Evolutionary conservation across 1,284 basidiomycete species (phyloP).

Genomic region (Leccinum subspadiceum): DNA sequence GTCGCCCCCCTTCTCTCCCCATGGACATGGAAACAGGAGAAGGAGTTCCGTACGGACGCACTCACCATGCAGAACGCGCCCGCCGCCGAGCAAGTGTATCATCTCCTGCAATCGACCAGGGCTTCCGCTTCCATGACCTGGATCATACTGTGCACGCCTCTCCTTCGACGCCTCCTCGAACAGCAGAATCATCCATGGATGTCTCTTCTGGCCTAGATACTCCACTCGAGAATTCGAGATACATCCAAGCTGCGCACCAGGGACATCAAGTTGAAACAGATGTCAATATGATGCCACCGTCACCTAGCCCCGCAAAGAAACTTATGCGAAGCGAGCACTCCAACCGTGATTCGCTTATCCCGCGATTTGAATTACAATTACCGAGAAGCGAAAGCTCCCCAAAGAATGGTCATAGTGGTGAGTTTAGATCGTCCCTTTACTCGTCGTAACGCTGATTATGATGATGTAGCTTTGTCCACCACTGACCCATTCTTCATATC

Average conservation of each 20-base stretch:
- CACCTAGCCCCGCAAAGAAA: constrained; percentile 56
- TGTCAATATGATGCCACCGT: constrained; percentile 54
- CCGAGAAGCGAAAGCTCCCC: constrained; percentile 24
- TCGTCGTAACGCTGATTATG: neutral
- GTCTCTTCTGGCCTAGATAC: constrained; percentile 32
- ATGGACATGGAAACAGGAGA: constrained; percentile 57
- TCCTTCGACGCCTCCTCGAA: constrained; percentile 25
- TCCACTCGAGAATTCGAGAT: constrained; percentile 49
- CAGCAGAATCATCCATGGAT: constrained; percentile 18
- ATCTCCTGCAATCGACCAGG: constrained; percentile 25
- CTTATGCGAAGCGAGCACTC: constrained; percentile 13
- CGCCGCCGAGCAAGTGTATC: constrained; percentile 30
- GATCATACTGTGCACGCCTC: constrained; percentile 6
- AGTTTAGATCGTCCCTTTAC: constrained; percentile 3
- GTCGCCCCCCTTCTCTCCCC: constrained; percentile 30
- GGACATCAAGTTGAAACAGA: constrained; percentile 44
- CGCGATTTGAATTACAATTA: constrained; percentile 37
- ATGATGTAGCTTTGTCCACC: constrained; percentile 11
- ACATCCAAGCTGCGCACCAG: constrained; percentile 42
- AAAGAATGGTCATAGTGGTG: constrained; percentile 14
- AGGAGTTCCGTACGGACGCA: constrained; percentile 66
- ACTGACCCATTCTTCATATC: constrained; percentile 27
- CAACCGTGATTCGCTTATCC: constrained; percentile 38
- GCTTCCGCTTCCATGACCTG: constrained; percentile 19
- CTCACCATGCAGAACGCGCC: constrained; percentile 60